Base-by-base conservation (phyloP, 1,139 yeast genomes). In the Neolecta irregularis region DNA sequence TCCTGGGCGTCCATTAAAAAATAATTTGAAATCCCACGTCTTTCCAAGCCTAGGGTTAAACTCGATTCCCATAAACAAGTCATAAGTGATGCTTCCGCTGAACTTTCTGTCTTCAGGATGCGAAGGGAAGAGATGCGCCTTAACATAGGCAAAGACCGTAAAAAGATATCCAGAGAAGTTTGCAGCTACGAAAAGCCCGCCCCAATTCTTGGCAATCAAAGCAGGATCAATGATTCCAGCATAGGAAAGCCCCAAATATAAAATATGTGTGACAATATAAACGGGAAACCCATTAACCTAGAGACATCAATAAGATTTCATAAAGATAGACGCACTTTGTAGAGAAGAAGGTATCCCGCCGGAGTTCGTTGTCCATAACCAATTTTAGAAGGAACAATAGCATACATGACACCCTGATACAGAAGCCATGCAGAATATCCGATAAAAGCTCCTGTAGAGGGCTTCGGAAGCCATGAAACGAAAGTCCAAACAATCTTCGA, bases 1-100 rank as follows among this genome's bases (percentile, higher is more conserved):
- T 2, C 98, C 98, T 0, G 98, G 98, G 48, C 93, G 72, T 57
- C 88, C 67, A 56, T 88, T 98, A 55, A 93, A 79, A 51, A 79
- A 88, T 46, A 85, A 58, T 57, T 88, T 88, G 52, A 88, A 72
- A 53, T 88, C 98, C 66, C 85, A 72, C 2, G 67, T 52, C 28
- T 38, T 23, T 1, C 93, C 93, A 40, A 81, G 61, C 48, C 96
- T 65, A 21, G 96, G 96, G 52, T 88, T 88, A 52, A 88, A 63
- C 55, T 88, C 98, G 39, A 96, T 69, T 21, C 98, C 98, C 53
- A 88, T 83, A 51, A 81, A 88, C 94, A 95, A 88, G 56, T 88
- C 95, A 26, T 38, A 38, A 25, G 23, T 23, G 26, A 23, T 28
- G 6, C 33, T 31, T 4, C 40, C 41, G 3, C 35, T 36, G 12